These are phyloP conservation scores for Pleurostoma richardsiae DNA, from an alignment of 2,329 filamentous ascomycete genomes.

Conservation along the genomic window DNA sequence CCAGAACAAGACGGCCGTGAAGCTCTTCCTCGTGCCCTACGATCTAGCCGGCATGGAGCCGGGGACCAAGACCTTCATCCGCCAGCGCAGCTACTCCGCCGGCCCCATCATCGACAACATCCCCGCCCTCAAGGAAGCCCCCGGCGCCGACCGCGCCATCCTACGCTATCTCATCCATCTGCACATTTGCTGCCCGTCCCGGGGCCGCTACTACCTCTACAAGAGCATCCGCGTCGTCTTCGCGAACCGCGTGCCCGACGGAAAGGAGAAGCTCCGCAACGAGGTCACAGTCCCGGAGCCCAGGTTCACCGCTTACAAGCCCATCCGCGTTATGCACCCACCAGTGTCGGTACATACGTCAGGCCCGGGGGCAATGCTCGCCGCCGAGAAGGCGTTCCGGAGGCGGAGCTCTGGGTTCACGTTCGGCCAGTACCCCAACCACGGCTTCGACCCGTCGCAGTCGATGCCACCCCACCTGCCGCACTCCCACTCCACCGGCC, in stretches of 20 bases:
- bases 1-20: conserved; percentile 95
- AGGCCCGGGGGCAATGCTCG: conserved; percentile 39
- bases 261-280: conserved; percentile 85
- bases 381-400: conserved; percentile 54
- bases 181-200: conserved; percentile 84
- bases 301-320: conserved; percentile 78
- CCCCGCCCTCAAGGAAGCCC: conserved; percentile 22
- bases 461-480: conserved; percentile 3
- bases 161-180: conserved; percentile 88
- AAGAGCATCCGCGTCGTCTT: conserved; percentile 93
- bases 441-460: conserved; percentile 2
- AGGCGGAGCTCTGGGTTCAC: conserved; percentile 51
- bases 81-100: conserved; percentile 88
- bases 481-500: conserved; percentile 9
- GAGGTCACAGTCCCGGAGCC: conserved; percentile 89
- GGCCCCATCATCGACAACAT: conserved; percentile 74
- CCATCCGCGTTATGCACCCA: conserved; percentile 47
- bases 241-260: conserved; percentile 91
- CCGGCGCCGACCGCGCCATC: conserved; percentile 54
- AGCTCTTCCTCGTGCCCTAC: conserved; percentile 90
- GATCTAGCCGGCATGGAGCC: conserved; percentile 89
- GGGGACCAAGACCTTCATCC: conserved; percentile 91
- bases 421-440: conserved; percentile 15
- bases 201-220: conserved; percentile 83
- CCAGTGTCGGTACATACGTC: conserved; percentile 8